Base-by-base conservation (phyloP, 1,139 yeast genomes). In the Suhomyces panamericanus region DNA sequence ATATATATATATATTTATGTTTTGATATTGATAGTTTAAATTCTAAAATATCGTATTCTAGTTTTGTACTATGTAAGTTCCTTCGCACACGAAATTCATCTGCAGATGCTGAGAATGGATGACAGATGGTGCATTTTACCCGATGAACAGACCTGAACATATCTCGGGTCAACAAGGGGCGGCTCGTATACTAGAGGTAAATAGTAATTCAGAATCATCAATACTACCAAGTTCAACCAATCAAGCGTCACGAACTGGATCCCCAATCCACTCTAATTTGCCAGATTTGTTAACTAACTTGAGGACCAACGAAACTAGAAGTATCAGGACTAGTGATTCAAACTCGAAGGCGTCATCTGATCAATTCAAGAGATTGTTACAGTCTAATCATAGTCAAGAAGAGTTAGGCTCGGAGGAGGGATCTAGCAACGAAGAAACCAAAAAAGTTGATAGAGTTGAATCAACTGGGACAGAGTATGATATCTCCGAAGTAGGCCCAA, bases 261-360 rank as follows among this genome's bases (percentile, higher is more conserved):
- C 62, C 6, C 68, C 69, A 2, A 54, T 64, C 6, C 62, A 56
- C 49, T 64, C 68, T 1, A 54, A 54, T 36, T 49, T 64, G 35
- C 59, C 67, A 2, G 48, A 49, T 12, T 49, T 62, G 31, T 56
- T 61, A 32, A 56, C 48, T 37, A 57, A 56, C 42, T 52, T 64
- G 30, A 53, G 69, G 13, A 50, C 62, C 5, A 60, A 60, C 45
- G 68, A 63, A 11, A 47, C 42, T 11, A 46, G 40, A 26, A 42
- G 35, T 11, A 35, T 36, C 3, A 14, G 22, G 38, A 35, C 14
- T 30, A 30, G 8, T 29, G 26, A 17, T 9, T 29, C 33, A 12
- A 29, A n/a, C 12, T 36, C 39, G 11, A 36, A 36, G 24, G 27
- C 32, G 3, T 16, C 33, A n/a, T 29, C 39, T 28, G 22, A 10